Base-by-base conservation (phyloP, 2,329 filamentous ascomycete genomes). In the Pseudocercospora fijiensis region DNA sequence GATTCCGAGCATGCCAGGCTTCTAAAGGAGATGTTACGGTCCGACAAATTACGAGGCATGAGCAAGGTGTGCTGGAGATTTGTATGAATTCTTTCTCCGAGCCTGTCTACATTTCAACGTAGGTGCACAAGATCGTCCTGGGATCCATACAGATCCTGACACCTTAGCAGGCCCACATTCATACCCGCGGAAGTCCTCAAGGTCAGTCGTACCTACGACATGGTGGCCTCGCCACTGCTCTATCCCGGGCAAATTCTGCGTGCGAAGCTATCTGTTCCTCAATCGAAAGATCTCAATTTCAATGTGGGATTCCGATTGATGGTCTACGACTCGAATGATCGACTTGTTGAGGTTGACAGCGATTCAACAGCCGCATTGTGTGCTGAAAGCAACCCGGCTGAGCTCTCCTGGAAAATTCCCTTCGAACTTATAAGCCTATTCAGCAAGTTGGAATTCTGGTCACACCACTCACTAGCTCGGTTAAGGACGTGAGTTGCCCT, bases 201-300 rank as follows among this genome's bases (percentile, higher is more conserved):
- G 16, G 51, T 55, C 28, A 55, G 51, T 30, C 51, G 51, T 4
- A 28, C 10, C 7, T 55, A 55, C 51, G 51, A 55, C 3, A 27
- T 55, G 51, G n/a, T 55, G 26, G 51, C 51, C 16, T 55, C 51
- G 51, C 51, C 51, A 18, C 51, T 55, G 9, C 22, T 55, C 22
- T 55, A 55, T 55, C 51, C 51, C 30, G 51, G 51, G 10, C 51
- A 55, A 33, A 33, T 18, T 4, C 51, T 55, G 16, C 28, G 30
- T n/a, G 51, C 51, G 20, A n/a, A 6, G n/a, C 8, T 55, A 4
- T 55, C 51, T 26, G 26, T 26, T 1, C 27, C 26, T 22, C 11
- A 33, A 11, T 6, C 3, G 18, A 33, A 33, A 7, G 4, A 3
- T 10, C 11, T 1, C 18, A 10, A 27, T 16, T 22, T 30, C 10